phyloP scores from a whole-genome alignment of 1,284 basidiomycete genomes.

The Singerocomus inundabilis region DNA sequence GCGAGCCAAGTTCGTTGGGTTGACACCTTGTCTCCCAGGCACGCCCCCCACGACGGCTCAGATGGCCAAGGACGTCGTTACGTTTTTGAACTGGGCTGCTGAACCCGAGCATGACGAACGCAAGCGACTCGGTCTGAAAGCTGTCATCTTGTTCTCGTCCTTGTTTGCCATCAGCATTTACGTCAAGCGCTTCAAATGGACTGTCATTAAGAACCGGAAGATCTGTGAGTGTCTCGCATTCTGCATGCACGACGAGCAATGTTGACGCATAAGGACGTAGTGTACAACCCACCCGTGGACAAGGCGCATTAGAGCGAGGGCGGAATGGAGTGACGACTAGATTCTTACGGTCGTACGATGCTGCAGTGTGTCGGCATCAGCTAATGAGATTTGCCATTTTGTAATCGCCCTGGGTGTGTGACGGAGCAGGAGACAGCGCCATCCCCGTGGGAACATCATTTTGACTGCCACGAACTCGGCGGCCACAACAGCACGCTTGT shows the following conservation, averaged over 20 bases:
- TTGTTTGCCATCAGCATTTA: constrained; percentile 83
- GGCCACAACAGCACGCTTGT: background rate
- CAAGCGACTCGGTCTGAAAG: constrained; percentile 95
- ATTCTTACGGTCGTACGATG: constrained; percentile 27
- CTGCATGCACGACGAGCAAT: background rate
- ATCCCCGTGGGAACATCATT: constrained; percentile 23
- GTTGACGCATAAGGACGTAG: constrained; percentile 32
- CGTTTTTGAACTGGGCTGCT: constrained; percentile 93
- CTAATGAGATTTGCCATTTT: constrained; percentile 26
- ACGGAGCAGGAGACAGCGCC: background rate
- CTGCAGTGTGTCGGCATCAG: constrained; percentile 14
- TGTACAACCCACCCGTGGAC: constrained; percentile 52
- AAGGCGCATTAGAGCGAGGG: constrained; percentile 37
- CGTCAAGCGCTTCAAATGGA: constrained; percentile 96
- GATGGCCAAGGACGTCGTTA: constrained; percentile 98
- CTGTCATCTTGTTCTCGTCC: constrained; percentile 85
- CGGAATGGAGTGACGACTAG: constrained; percentile 17
- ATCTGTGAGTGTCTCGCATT: constrained; percentile 57
- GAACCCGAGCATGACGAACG: constrained; percentile 98
- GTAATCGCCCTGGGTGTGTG: background rate
- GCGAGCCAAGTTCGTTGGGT: background rate
- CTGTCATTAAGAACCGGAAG: constrained; percentile 88
- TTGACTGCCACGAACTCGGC: background rate
- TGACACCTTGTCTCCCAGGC: constrained; percentile 45
- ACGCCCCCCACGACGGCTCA: constrained; percentile 98